Evolutionary conservation across 768 basidiomycete species (phyloP), one percentile per base, ranked within the genome.

Genomic region (Phylloporus arenicola): DNA sequence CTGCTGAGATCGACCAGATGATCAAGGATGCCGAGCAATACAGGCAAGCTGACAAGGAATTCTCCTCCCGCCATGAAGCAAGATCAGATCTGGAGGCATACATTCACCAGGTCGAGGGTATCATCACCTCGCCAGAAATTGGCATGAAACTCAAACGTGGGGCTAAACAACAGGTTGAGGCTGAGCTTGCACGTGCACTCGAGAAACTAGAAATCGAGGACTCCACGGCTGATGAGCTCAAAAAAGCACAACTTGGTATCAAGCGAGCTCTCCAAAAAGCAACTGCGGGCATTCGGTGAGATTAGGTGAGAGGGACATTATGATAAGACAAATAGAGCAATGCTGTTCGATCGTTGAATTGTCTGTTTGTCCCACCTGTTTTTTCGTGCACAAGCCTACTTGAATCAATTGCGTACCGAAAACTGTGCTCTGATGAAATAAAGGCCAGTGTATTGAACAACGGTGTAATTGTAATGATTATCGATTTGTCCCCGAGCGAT

Each of bases 181-280:
- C 88, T 56, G 96, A 97, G 77, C 92, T 99, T 56, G 94, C 96
- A 46, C 90, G 93, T 67, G 94, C 96, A 27, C 82, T 98, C 43
- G 96, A 98, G 84, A 93, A 92, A 77, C 79, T 99, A 68, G 96
- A 98, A 80, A 89, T 96, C 55, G 95, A 96, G 76, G 91, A 95
- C 52, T 89, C 91, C 53, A 77, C 88, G 27, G 83, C 84, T 48
- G 96, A 98, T 69, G 92, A 99, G 72, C 82, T 99, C 65, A 89
- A 87, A 75, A 96, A 95, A 75, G 88, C 91, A 52, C 92, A 97
- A 71, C 81, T 99, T 58, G 77, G 83, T 68, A 92, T 98, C 74
- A 95, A 94, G 78, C 86, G 95, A 65, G 89, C 94, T 54, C 80
- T 99, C 68, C 94, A 97, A 80, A 99, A 98, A 81, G 95, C 92